Percentiles rank a stretch among this genome's conserved stretches.
Conservation (phyloP, 2,329 filamentous ascomycete species). For the Zymoseptoria pseudotritici region DNA sequence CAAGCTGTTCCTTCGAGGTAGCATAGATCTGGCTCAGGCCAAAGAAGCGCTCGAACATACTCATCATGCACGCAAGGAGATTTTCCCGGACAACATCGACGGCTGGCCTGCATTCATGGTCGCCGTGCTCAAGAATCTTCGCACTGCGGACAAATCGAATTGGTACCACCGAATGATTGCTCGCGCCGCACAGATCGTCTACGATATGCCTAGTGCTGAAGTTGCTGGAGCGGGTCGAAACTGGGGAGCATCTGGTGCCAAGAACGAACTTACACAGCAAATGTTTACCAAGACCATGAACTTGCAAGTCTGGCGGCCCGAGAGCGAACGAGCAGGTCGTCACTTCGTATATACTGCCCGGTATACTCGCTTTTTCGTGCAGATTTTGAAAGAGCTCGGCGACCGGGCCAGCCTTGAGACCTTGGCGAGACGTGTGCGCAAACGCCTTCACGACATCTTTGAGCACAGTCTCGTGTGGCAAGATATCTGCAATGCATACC, state of each 20-base stretch:
- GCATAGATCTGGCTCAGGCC: constrained; percentile 37
- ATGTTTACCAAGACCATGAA: constrained; percentile 94
- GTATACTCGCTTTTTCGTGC: constrained; percentile 76
- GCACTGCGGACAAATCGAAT: constrained; percentile 75
- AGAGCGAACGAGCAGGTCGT: constrained; percentile 72
- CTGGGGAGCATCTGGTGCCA: constrained; percentile 54
- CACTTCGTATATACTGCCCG: constrained; percentile 88
- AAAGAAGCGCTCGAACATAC: constrained; percentile 46
- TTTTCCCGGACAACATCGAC: constrained; percentile 39
- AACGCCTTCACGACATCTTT: constrained; percentile 69
- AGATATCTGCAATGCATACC: constrained; percentile 51
- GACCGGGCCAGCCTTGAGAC: constrained; percentile 72
- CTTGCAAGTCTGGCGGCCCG: constrained; percentile 91
- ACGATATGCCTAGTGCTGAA: constrained; percentile 21
- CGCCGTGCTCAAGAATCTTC: constrained; percentile 52
- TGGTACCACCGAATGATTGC: constrained; percentile 92
- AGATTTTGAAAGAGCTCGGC: constrained; percentile 63
- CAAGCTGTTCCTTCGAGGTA: constrained; percentile 60
- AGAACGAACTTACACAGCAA: constrained; percentile 71
- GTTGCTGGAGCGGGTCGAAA: neutral
- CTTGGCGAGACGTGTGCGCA: constrained; percentile 69
- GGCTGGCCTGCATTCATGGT: constrained; percentile 56
- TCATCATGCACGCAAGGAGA: constrained; percentile 48
- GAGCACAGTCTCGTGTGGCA: constrained; percentile 58
- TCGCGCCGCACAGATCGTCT: constrained; percentile 59